Conservation (phyloP, 2,329 filamentous ascomycete genomes). For the Sarocladium oryzae region DNA sequence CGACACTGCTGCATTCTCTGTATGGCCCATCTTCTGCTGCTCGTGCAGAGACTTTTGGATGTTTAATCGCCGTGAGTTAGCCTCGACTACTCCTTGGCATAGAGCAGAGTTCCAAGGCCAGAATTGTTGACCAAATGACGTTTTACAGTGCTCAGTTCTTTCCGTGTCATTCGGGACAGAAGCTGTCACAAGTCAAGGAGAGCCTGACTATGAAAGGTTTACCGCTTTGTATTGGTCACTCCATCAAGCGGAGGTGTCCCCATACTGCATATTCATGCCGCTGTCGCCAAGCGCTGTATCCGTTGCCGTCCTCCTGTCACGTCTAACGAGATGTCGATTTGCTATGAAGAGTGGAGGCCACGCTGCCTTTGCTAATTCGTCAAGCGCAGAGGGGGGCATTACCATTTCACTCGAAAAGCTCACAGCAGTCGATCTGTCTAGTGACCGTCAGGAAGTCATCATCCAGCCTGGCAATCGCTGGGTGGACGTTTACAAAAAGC, state of each 20-base stretch:
- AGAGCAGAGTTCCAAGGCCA: not conserved
- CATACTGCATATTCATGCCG: slow-evolving; percentile 12
- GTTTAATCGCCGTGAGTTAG: slow-evolving; percentile 2
- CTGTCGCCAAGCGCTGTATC: slow-evolving; percentile 14
- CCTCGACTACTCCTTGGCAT: not conserved
- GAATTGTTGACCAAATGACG: not conserved
- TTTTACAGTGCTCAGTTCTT: not conserved
- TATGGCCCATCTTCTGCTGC: not conserved
- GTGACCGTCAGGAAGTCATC: slow-evolving; percentile 22
- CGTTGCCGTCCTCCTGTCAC: slow-evolving; percentile 9
- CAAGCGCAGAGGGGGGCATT: slow-evolving; percentile 28
- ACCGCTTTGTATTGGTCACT: slow-evolving; percentile 12
- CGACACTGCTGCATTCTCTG: slow-evolving; percentile 11
- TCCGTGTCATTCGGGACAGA: not conserved
- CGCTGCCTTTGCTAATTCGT: slow-evolving; percentile 31
- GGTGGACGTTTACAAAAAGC: slow-evolving; percentile 29
- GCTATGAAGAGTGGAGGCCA: slow-evolving; percentile 41
- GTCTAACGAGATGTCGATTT: slow-evolving; percentile 20
- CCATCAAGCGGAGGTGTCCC: slow-evolving; percentile 32
- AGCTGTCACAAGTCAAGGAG: not conserved
- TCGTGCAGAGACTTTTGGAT: not conserved
- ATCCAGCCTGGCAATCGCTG: slow-evolving; percentile 34
- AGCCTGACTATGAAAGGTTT: slow-evolving; percentile 8
- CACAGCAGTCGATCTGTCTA: slow-evolving; percentile 23
- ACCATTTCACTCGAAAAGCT: slow-evolving; percentile 30